Evolutionary conservation across 192 early-diverging fungal genomes (phyloP).

Genomic region (Coemansia sp.): DNA sequence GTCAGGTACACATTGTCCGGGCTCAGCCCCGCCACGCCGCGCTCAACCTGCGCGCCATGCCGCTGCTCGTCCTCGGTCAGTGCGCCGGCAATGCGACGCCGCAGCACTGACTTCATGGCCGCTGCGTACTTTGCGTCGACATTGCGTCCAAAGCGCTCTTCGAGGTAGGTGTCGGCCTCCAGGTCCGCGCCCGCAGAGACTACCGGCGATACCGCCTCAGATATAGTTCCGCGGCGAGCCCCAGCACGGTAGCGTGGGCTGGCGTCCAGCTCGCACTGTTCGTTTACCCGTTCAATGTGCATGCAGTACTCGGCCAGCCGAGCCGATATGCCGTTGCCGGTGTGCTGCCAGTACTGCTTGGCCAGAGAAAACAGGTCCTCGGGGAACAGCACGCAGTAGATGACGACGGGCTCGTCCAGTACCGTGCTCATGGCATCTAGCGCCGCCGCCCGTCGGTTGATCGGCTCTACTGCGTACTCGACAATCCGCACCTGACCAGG

Average conservation of each 20-base stretch:
- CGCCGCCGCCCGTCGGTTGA: conserved; percentile 38
- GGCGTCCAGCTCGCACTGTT: conserved; percentile 25
- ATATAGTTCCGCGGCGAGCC: background rate
- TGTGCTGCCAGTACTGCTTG: conserved; percentile 97
- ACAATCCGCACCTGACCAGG: conserved; percentile 43
- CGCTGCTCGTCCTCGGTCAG: conserved; percentile 46
- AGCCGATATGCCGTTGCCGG: conserved; percentile 83
- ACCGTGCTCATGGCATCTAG: conserved; percentile 43
- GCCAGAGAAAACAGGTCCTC: conserved; percentile 61
- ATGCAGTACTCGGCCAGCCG: conserved; percentile 83
- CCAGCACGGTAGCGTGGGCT: conserved; percentile 3
- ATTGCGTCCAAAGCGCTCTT: conserved; percentile 94
- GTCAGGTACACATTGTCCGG: conserved; percentile 85
- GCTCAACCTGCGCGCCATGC: conserved; percentile 42
- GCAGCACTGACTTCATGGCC: conserved; percentile 68
- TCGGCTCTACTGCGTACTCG: conserved; percentile 29
- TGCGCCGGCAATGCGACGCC: conserved; percentile 82
- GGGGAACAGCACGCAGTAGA: conserved; percentile 74
- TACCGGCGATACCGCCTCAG: background rate
- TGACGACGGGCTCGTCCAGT: conserved; percentile 50
- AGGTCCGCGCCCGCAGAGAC: conserved; percentile 22
- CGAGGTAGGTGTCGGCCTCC: conserved; percentile 62
- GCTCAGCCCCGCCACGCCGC: conserved; percentile 55
- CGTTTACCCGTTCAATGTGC: conserved; percentile 60
- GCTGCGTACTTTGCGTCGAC: conserved; percentile 63